Percentiles rank a stretch among this genome's conserved stretches.
phyloP scores from a whole-genome alignment of 768 basidiomycete species.

The Multifurca ochricompacta region DNA sequence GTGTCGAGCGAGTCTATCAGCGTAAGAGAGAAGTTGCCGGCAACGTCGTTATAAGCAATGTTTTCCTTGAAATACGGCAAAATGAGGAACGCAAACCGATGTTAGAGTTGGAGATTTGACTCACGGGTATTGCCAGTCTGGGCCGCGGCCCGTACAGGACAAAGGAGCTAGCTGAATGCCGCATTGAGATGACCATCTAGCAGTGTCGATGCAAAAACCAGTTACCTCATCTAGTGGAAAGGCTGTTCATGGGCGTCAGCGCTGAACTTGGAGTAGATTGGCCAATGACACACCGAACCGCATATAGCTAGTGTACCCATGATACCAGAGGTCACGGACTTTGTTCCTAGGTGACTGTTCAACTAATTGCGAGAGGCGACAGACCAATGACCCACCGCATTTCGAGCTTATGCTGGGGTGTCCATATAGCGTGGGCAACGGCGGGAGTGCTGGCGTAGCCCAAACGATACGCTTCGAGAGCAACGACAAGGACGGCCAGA shows the following conservation, averaged over 20 bases:
- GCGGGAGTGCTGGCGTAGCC: conserved; percentile 6
- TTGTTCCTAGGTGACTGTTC: conserved; percentile 41
- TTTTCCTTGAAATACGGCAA: conserved; percentile 48
- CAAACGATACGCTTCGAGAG: conserved; percentile 28
- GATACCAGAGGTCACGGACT: conserved; percentile 77
- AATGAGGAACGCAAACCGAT: background rate
- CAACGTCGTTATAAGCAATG: conserved; percentile 81
- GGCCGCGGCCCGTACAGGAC: conserved; percentile 81
- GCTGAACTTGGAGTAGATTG: conserved; percentile 17
- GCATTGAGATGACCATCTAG: conserved; percentile 2
- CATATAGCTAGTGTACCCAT: conserved; percentile 90
- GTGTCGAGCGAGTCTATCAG: conserved; percentile 81
- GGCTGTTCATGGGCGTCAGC: conserved; percentile 36
- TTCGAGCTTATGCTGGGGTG: conserved; percentile 45
- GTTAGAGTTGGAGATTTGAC: conserved; percentile 24
- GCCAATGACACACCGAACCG: conserved; percentile 45
- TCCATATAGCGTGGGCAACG: conserved; percentile 36
- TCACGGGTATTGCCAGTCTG: conserved; percentile 78
- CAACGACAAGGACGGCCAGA: conserved; percentile 32
- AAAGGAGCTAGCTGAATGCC: conserved; percentile 71
- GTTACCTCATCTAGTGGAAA: conserved; percentile 82
- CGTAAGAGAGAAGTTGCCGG: conserved; percentile 86
- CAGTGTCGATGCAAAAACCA: conserved; percentile 6
- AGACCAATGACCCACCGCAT: conserved; percentile 39
- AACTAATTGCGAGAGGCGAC: background rate